A percentile compares a stretch with the other conserved stretches of the same genome.
Conservation (phyloP, 73 alveolate species). For the Stentor roeselii region DNA sequence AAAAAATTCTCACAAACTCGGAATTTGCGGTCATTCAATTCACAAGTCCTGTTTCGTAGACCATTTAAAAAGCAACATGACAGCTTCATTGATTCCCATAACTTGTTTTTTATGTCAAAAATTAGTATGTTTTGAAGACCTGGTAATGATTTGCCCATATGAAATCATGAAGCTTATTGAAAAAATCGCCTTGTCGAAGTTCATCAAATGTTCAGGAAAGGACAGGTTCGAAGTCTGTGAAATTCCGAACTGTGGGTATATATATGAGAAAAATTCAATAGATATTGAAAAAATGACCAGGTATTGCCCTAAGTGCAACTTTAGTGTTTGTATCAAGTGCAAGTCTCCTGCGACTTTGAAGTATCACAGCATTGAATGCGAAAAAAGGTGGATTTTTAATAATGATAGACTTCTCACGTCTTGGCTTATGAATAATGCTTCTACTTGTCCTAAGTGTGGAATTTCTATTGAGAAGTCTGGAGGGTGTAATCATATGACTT, state of each 20-base stretch:
- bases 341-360: background rate
- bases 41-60: background rate
- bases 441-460: background rate
- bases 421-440: background rate
- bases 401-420: background rate
- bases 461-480: background rate
- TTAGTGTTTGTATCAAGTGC: background rate
- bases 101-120: background rate
- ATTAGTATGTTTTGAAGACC: background rate
- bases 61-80: background rate
- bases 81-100: background rate
- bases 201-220: background rate
- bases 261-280: background rate
- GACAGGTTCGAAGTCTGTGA: background rate
- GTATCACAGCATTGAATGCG: background rate
- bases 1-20: background rate
- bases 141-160: background rate
- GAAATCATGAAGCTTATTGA: background rate
- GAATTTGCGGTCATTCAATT: background rate
- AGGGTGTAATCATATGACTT: slow-evolving; percentile 4
- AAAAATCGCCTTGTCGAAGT: background rate
- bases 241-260: background rate
- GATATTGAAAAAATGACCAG: background rate
- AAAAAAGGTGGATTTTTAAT: background rate
- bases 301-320: background rate